phyloP scores from a whole-genome alignment of 116 monocot genomes.

The Dioscorea cayenensis region DNA sequence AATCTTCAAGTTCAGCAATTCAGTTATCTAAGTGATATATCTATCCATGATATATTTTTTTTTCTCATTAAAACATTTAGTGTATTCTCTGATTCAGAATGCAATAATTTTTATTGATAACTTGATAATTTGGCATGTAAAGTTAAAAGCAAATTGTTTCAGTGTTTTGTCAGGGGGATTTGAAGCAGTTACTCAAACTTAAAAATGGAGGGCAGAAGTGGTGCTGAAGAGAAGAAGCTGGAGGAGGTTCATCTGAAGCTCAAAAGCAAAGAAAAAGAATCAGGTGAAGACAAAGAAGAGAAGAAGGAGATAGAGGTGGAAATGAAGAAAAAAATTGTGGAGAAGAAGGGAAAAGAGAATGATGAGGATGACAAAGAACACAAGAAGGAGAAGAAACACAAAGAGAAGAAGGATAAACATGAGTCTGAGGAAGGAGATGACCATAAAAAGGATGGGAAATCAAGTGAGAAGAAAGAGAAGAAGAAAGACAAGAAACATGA shows the following conservation, averaged over 20 bases:
- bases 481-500: conserved; percentile 13
- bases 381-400: conserved; percentile 2
- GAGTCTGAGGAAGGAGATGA: background rate
- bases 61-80: no score
- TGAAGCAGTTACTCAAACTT: no score
- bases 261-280: conserved; percentile 35
- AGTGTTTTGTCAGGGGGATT: no score
- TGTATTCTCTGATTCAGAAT: no score
- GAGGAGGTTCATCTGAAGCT: conserved; percentile 34
- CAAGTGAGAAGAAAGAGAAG: conserved; percentile 12
- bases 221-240: conserved; percentile 5
- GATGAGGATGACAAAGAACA: conserved; percentile 3
- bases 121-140: no score
- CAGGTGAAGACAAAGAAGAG: conserved; percentile 18
- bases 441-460: conserved; percentile 7
- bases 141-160: no score
- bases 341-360: conserved; percentile 2
- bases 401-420: conserved; percentile 1
- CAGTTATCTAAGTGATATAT: no score
- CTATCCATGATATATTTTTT: no score
- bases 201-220: conserved; percentile 19
- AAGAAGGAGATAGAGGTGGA: conserved; percentile 37
- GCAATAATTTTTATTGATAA: no score
- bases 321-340: conserved; percentile 16
- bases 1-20: no score